Percentiles rank a stretch among this genome's conserved stretches.
phyloP scores from a whole-genome alignment of 306 rosid genomes.

The Pachyrhizus erosus region DNA sequence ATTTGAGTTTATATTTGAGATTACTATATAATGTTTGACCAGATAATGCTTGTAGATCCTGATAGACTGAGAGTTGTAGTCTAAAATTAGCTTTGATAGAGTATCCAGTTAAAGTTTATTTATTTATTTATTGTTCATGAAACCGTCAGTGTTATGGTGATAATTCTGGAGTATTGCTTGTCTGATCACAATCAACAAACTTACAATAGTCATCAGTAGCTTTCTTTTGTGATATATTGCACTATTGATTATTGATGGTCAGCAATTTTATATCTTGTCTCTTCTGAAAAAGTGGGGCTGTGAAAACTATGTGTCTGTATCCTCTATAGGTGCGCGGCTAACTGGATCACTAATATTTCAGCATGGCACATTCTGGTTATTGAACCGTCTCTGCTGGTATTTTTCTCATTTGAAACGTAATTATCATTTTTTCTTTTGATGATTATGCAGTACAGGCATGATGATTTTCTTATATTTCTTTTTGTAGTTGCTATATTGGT shows the following conservation, averaged over 20 bases:
- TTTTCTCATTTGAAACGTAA: neutral
- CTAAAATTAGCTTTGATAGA: constrained; percentile 12
- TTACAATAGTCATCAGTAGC: neutral
- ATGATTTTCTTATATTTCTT: neutral
- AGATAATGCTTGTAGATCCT: neutral
- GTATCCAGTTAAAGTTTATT: neutral
- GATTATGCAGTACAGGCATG: neutral
- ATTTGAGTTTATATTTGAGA: neutral
- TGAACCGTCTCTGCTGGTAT: neutral
- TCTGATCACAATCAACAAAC: neutral
- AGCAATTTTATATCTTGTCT: neutral
- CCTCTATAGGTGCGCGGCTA: neutral
- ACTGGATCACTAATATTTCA: constrained; percentile 31
- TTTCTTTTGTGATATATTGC: constrained; percentile 23
- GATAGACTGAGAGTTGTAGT: neutral
- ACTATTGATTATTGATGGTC: neutral
- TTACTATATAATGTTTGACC: neutral
- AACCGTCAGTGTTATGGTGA: constrained; percentile 14
- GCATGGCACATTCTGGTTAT: constrained; percentile 12
- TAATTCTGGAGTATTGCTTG: constrained; percentile 16
- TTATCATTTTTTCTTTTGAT: neutral
- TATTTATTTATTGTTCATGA: neutral
- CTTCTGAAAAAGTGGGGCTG: constrained; percentile 22
- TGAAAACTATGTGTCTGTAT: neutral
- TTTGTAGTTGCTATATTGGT: neutral